These are phyloP conservation scores for Ceriops tagal DNA, from an alignment of 345 rosid genomes.

Conservation along the genomic window DNA sequence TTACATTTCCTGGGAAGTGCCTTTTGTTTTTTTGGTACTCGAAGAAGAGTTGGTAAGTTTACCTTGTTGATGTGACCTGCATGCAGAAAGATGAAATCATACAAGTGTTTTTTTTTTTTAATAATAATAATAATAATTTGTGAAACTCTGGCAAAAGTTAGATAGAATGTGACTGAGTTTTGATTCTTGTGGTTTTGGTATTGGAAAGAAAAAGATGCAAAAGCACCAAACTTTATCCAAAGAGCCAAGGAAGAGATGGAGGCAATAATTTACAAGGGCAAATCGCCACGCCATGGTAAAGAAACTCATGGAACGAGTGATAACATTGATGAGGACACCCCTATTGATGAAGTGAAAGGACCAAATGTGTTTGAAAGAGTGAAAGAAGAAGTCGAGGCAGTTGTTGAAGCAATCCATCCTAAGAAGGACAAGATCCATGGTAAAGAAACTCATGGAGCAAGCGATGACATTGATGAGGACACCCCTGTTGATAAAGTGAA, in stretches of 20 bases:
- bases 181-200: background rate
- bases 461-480: slow-evolving; percentile 46
- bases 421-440: slow-evolving; percentile 20
- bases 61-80: background rate
- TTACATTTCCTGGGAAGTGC: background rate
- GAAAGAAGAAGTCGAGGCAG: slow-evolving; percentile 51
- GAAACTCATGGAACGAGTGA: slow-evolving; percentile 54
- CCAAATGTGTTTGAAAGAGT: slow-evolving; percentile 46
- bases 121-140: background rate
- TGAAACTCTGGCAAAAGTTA: background rate
- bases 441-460: slow-evolving; percentile 45
- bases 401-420: slow-evolving; percentile 39
- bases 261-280: slow-evolving; percentile 20
- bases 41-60: background rate
- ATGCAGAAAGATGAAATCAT: no score
- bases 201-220: slow-evolving; percentile 26
- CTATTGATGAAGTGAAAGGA: slow-evolving; percentile 44
- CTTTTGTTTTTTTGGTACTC: background rate
- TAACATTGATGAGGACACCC: slow-evolving; percentile 45
- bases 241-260: slow-evolving; percentile 41
- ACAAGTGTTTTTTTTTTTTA: no score
- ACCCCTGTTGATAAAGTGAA: slow-evolving; percentile 42
- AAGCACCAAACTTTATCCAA: slow-evolving; percentile 35
- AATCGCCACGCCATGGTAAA: slow-evolving; percentile 29
- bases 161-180: background rate